phyloP scores from a whole-genome alignment of 441 rosid genomes.

The Rhodomyrtus psidioides region DNA sequence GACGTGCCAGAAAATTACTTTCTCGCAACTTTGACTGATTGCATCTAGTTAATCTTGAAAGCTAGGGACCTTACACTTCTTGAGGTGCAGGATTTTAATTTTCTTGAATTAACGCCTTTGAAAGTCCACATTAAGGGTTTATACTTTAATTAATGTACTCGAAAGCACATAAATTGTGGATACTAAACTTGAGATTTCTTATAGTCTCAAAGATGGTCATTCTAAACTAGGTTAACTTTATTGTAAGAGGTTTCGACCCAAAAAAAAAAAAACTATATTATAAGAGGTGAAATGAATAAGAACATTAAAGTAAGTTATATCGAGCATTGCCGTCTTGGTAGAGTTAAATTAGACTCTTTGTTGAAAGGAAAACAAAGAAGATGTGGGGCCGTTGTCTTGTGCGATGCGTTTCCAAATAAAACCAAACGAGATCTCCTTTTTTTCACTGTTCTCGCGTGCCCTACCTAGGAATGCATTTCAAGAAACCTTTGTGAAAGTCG shows the following conservation, averaged over 20 bases:
- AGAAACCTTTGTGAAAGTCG: slow-evolving; percentile 1
- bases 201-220: not conserved
- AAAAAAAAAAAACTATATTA: no score
- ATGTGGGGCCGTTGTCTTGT: not conserved
- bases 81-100: not conserved
- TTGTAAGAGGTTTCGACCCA: accelerated
- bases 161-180: not conserved
- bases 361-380: not conserved
- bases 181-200: not conserved
- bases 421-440: not conserved
- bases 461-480: not conserved
- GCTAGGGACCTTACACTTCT: not conserved
- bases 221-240: not conserved
- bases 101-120: not conserved
- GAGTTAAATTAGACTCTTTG: not conserved
- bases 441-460: not conserved
- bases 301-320: not conserved
- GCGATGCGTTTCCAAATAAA: not conserved
- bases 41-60: not conserved
- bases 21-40: not conserved
- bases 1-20: not conserved
- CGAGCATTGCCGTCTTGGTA: not conserved
- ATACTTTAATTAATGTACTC: not conserved
- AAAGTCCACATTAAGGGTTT: not conserved
- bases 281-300: not conserved